These are phyloP conservation scores for Inga leiocalycina DNA, from an alignment of 306 rosid genomes.

Conservation along the genomic window DNA sequence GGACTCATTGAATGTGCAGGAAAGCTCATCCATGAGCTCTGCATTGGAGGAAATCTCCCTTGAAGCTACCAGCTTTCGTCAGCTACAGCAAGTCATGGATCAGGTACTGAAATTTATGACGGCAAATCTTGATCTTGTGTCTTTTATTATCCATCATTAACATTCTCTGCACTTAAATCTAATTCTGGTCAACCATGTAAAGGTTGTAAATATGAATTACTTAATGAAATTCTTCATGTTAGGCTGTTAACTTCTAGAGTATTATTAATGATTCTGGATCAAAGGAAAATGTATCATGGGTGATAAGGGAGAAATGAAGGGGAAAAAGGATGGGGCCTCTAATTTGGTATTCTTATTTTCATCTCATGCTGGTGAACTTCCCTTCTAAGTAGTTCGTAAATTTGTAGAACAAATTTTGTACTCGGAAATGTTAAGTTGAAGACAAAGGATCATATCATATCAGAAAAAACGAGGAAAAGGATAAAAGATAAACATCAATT, in stretches of 20 bases:
- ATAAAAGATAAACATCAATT: background rate
- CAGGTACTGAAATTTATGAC: slow-evolving; percentile 48
- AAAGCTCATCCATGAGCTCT: slow-evolving; percentile 58
- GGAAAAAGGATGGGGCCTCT: background rate
- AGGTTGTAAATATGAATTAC: slow-evolving; percentile 18
- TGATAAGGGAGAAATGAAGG: background rate
- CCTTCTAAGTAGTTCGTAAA: background rate
- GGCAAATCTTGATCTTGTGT: slow-evolving; percentile 7
- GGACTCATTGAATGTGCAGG: slow-evolving; percentile 57
- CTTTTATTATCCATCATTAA: slow-evolving; percentile 10
- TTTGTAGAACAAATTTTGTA: background rate
- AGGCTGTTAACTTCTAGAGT: background rate
- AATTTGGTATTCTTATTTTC: background rate
- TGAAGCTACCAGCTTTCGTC: slow-evolving; percentile 70
- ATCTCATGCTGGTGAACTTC: background rate
- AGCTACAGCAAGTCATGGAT: slow-evolving; percentile 65
- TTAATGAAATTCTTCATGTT: slow-evolving; percentile 14
- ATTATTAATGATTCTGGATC: slow-evolving; percentile 9
- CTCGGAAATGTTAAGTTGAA: background rate
- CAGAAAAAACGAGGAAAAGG: background rate
- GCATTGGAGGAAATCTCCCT: slow-evolving; percentile 50
- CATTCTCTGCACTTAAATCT: slow-evolving; percentile 20
- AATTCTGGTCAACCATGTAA: slow-evolving; percentile 24
- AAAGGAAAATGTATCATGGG: slow-evolving; percentile 14
- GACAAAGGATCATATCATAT: background rate